Evolutionary conservation across 768 basidiomycete genomes (phyloP).

Genomic region (Cantharellus cinnabarinus): DNA sequence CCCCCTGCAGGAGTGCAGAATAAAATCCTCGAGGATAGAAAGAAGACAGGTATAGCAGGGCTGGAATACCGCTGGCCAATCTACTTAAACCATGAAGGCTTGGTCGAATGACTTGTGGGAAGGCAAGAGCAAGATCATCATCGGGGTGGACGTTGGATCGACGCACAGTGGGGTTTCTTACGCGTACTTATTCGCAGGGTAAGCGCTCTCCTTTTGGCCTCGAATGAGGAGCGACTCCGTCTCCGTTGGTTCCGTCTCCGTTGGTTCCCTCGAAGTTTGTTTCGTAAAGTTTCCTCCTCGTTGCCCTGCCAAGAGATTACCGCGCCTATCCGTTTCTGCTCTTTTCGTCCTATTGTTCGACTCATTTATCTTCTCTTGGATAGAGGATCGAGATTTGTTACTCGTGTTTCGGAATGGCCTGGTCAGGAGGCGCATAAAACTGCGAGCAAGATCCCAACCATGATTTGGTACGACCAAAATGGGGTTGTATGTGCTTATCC

Average conservation of each 20-base stretch:
- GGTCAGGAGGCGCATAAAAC: not conserved
- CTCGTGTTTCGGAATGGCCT: not conserved
- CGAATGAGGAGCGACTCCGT: too few relatives aligned
- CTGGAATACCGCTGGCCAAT: too few relatives aligned
- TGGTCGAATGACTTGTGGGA: not conserved
- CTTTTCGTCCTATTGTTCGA: not conserved
- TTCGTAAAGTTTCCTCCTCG: too few relatives aligned
- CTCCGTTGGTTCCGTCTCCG: too few relatives aligned
- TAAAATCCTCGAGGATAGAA: too few relatives aligned
- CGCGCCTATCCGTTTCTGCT: not conserved
- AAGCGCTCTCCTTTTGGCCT: not conserved
- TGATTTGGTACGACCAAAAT: not conserved
- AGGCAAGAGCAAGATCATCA: not conserved
- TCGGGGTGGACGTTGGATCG: not conserved
- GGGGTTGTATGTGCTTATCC: not conserved
- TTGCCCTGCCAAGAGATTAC: too few relatives aligned
- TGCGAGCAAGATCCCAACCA: not conserved
- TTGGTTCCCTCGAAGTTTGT: too few relatives aligned
- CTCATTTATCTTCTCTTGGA: not conserved
- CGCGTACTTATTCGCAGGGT: not conserved
- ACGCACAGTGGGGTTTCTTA: slow-evolving; percentile 1
- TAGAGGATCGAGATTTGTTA: not conserved
- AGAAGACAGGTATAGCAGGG: too few relatives aligned
- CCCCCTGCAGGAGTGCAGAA: too few relatives aligned
- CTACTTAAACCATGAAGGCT: too few relatives aligned